Conservation (phyloP, 805 yeast genomes). For the Candida loeiensis region DNA sequence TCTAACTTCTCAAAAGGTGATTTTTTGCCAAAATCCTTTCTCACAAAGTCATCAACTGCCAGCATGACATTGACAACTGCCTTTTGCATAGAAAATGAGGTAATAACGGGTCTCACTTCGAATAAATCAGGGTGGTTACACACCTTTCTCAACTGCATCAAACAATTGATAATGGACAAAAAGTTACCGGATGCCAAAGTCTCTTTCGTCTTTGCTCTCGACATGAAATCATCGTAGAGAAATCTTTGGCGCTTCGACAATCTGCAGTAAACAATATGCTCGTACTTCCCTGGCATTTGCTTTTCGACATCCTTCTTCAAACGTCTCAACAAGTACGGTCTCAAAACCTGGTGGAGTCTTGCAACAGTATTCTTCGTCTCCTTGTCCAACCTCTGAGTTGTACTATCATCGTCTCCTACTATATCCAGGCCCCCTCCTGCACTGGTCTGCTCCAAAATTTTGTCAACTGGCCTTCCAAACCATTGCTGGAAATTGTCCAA, state of each 20-base stretch:
- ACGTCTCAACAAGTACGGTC: conserved; percentile 90
- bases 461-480: conserved; percentile 98
- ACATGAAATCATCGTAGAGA: conserved; percentile 94
- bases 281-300: conserved; percentile 98
- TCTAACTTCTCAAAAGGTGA: conserved; percentile 32
- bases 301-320: conserved; percentile 95
- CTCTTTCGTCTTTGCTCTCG: conserved; percentile 91
- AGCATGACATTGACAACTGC: conserved; percentile 53
- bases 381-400: conserved; percentile 47
- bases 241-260: conserved; percentile 88
- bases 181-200: conserved; percentile 94
- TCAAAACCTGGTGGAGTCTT: conserved; percentile 85
- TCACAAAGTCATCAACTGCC: conserved; percentile 25
- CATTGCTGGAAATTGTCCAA: conserved; percentile 94
- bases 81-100: conserved; percentile 75
- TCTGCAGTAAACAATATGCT: conserved; percentile 89
- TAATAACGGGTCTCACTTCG: conserved; percentile 91
- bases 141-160: conserved; percentile 96
- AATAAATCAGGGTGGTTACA: conserved; percentile 97
- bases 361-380: conserved; percentile 85
- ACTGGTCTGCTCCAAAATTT: conserved; percentile 66
- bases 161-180: conserved; percentile 89
- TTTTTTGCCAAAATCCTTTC: conserved; percentile 17
- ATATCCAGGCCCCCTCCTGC: conserved; percentile 39
- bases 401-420: conserved; percentile 36